Evolutionary conservation across 2,329 filamentous ascomycete genomes (phyloP).

Genomic region (Calonectria hawksworthii): DNA sequence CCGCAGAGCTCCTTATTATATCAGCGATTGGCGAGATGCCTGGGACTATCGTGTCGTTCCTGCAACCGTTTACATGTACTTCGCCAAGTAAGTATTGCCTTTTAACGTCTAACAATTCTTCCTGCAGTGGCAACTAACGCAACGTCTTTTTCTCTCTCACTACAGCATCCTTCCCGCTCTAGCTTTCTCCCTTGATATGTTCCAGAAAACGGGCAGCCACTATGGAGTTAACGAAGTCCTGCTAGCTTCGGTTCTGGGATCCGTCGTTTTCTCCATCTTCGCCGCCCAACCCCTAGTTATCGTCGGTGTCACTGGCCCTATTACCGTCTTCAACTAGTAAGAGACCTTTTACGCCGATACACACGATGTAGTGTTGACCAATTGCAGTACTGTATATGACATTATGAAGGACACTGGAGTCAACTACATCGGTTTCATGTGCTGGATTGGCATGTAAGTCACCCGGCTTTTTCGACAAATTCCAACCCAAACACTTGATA

Average conservation of each 20-base stretch:
- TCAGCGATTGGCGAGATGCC: conserved; percentile 87
- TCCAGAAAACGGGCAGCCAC: conserved; percentile 85
- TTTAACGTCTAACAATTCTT: not conserved
- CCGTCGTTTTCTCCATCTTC: conserved; percentile 84
- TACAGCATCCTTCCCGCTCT: conserved; percentile 85
- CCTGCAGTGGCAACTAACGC: conserved; percentile 27
- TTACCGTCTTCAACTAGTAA: conserved; percentile 92
- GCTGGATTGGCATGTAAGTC: conserved; percentile 84
- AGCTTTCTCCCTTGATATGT: conserved; percentile 94
- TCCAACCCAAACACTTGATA: not conserved
- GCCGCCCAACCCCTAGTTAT: conserved; percentile 91
- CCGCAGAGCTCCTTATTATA: conserved; percentile 81
- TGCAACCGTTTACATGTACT: conserved; percentile 94
- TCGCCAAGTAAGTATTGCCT: conserved; percentile 78
- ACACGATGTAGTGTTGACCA: not conserved
- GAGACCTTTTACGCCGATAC: conserved; percentile 33
- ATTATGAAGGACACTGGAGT: conserved; percentile 84
- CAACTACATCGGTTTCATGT: conserved; percentile 91
- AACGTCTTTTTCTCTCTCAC: conserved; percentile 19
- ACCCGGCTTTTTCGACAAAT: no score
- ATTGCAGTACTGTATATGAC: conserved; percentile 83
- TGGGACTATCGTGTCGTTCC: conserved; percentile 93
- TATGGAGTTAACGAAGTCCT: conserved; percentile 94
- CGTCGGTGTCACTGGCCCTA: conserved; percentile 91
- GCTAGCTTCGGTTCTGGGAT: conserved; percentile 85